These are phyloP conservation scores for Pittosporum tobira DNA, from an alignment of 129 eudicot genomes.

Conservation along the genomic window DNA sequence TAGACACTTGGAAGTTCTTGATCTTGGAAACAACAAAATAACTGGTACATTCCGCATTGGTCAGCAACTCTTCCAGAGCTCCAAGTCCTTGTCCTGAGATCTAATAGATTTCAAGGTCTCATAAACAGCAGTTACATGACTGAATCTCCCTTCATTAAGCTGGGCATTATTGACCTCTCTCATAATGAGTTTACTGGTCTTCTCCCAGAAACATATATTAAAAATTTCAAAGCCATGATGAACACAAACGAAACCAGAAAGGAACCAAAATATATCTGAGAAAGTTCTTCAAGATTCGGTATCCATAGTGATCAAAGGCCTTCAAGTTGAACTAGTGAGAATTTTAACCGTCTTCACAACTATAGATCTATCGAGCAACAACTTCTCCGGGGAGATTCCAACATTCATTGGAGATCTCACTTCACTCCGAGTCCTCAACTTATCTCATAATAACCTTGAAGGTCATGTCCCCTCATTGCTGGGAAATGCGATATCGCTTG, in stretches of 20 bases:
- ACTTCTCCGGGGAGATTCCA: not conserved
- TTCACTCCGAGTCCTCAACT: not conserved
- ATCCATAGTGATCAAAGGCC: not conserved
- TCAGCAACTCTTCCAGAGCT: slow-evolving; percentile 4
- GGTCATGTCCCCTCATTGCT: too few relatives aligned
- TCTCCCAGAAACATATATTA: not conserved
- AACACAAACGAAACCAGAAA: not conserved
- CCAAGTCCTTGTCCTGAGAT: slow-evolving; percentile 4
- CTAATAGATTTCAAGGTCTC: slow-evolving; percentile 1
- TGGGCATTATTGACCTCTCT: slow-evolving; percentile 7
- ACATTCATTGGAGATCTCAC: not conserved
- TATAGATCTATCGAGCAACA: slow-evolving; percentile 1
- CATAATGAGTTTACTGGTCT: slow-evolving; percentile 1
- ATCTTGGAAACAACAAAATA: not conserved
- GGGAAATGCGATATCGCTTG: too few relatives aligned
- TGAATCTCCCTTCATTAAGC: not conserved
- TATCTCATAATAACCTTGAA: too few relatives aligned
- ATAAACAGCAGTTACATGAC: not conserved
- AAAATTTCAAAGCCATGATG: not conserved
- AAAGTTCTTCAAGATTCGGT: not conserved
- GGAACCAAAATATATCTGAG: not conserved
- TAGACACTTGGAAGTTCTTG: not conserved
- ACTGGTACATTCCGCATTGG: slow-evolving; percentile 3
- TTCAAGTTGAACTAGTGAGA: not conserved
- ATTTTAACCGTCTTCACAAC: not conserved